Conservation (phyloP, 495 filamentous ascomycete species). For the Thozetella sp. region DNA sequence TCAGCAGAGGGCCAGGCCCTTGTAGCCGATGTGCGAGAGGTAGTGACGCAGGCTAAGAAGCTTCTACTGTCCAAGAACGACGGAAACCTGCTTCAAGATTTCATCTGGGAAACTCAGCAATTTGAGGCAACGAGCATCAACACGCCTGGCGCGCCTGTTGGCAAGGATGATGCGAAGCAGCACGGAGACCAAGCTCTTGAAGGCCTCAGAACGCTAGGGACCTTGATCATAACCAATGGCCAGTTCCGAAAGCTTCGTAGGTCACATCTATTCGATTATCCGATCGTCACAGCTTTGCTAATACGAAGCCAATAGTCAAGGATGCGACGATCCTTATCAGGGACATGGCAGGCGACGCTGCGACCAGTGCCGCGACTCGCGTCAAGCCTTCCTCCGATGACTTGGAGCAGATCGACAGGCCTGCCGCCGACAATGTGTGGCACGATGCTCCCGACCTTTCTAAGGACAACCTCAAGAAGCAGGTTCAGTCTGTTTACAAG, state of each 20-base stretch:
- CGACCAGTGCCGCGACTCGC: conserved; percentile 74
- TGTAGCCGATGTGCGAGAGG: conserved; percentile 74
- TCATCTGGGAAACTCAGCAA: conserved; percentile 89
- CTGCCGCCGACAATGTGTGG: conserved; percentile 91
- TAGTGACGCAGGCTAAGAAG: conserved; percentile 86
- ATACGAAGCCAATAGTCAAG: conserved; percentile 59
- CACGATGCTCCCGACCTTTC: conserved; percentile 84
- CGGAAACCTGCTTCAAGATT: conserved; percentile 91
- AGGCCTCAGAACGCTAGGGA: conserved; percentile 87
- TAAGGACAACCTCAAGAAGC: conserved; percentile 67
- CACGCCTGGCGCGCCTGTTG: conserved; percentile 65
- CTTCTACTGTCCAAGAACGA: conserved; percentile 95
- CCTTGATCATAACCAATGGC: conserved; percentile 90
- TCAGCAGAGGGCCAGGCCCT: conserved; percentile 80
- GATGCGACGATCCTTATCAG: conserved; percentile 84
- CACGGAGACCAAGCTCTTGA: conserved; percentile 80
- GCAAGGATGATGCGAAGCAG: conserved; percentile 74
- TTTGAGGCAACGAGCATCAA: conserved; percentile 63
- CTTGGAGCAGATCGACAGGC: conserved; percentile 73
- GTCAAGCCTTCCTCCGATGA: conserved; percentile 81
- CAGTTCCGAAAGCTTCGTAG: conserved; percentile 92
- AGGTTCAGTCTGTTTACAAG: conserved; percentile 62
- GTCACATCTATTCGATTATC: conserved; percentile 28
- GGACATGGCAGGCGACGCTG: conserved; percentile 89
- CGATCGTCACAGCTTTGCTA: conserved; percentile 13